A percentile compares a stretch with the other conserved stretches of the same genome.
Conservation (phyloP, 805 yeast genomes). For the Lipomyces yamadae region DNA sequence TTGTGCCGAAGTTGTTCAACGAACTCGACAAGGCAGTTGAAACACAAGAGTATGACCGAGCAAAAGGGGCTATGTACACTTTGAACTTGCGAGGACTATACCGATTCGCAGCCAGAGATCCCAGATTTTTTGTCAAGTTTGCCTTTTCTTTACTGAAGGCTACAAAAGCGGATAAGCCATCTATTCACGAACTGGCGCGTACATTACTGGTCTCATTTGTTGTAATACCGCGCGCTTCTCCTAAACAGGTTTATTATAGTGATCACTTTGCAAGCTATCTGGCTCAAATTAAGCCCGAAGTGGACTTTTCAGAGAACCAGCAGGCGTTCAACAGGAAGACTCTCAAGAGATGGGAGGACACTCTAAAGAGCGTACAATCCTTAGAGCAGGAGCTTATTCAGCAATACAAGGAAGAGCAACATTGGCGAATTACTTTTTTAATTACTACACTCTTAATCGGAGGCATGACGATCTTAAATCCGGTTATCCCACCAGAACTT, state of each 20-base stretch:
- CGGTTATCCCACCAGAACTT: conserved; percentile 20
- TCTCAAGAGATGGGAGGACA: conserved; percentile 31
- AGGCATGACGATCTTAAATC: conserved; percentile 15
- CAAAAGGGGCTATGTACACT: conserved; percentile 58
- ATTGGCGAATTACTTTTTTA: conserved; percentile 28
- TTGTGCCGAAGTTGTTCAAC: conserved; percentile 57
- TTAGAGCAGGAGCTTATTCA: conserved; percentile 31
- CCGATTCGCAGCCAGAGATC: conserved; percentile 24
- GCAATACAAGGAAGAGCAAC: conserved; percentile 21
- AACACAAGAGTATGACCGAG: conserved; percentile 55
- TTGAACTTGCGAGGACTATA: conserved; percentile 27
- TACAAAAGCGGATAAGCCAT: conserved; percentile 25
- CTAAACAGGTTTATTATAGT: conserved; percentile 14
- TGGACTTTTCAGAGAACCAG: conserved; percentile 33
- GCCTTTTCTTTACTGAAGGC: conserved; percentile 26
- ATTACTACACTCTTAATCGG: conserved; percentile 16
- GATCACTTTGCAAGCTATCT: conserved; percentile 13
- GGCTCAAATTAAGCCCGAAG: conserved; percentile 33
- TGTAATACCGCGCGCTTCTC: conserved; percentile 13
- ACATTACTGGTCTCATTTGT: conserved; percentile 13
- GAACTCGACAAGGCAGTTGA: conserved; percentile 57
- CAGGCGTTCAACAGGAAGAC: conserved; percentile 28
- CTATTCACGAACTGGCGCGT: conserved; percentile 30
- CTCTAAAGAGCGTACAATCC: conserved; percentile 7
- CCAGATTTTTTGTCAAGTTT: conserved; percentile 20